phyloP scores from a whole-genome alignment of 768 basidiomycete genomes.

The Russula lepida region DNA sequence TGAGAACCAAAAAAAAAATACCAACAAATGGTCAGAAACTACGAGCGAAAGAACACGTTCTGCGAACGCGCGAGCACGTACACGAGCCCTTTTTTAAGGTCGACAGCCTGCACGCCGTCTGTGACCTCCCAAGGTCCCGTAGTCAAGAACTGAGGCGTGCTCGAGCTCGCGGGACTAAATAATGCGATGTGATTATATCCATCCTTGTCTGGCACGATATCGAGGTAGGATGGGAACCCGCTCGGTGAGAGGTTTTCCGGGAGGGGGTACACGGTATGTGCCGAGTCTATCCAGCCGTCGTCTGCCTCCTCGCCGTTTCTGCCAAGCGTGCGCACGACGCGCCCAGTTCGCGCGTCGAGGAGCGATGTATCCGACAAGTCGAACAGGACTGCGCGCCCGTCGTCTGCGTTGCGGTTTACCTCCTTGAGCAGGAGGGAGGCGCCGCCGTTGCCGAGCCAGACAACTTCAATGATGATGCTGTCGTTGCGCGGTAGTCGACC shows the following conservation, averaged over 20 bases:
- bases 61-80: conserved; percentile 34
- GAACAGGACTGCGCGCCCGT: conserved; percentile 75
- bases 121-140: conserved; percentile 88
- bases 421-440: conserved; percentile 74
- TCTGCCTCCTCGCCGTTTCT: conserved; percentile 81
- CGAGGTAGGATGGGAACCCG: conserved; percentile 68
- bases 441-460: conserved; percentile 70
- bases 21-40: background rate
- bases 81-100: conserved; percentile 60
- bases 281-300: conserved; percentile 87
- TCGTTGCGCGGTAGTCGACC: conserved; percentile 47
- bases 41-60: background rate
- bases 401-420: conserved; percentile 74
- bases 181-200: conserved; percentile 92
- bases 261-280: conserved; percentile 54
- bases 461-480: conserved; percentile 72
- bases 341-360: conserved; percentile 30
- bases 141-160: conserved; percentile 75
- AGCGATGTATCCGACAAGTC: conserved; percentile 34
- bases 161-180: conserved; percentile 67
- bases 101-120: conserved; percentile 61
- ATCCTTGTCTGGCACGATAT: conserved; percentile 71
- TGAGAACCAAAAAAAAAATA: conserved; percentile 30
- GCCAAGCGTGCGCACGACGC: conserved; percentile 70
- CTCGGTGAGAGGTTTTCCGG: conserved; percentile 35